Evolutionary conservation across 2,329 filamentous ascomycete species (phyloP).

Genomic region (Fusarium vanettenii): DNA sequence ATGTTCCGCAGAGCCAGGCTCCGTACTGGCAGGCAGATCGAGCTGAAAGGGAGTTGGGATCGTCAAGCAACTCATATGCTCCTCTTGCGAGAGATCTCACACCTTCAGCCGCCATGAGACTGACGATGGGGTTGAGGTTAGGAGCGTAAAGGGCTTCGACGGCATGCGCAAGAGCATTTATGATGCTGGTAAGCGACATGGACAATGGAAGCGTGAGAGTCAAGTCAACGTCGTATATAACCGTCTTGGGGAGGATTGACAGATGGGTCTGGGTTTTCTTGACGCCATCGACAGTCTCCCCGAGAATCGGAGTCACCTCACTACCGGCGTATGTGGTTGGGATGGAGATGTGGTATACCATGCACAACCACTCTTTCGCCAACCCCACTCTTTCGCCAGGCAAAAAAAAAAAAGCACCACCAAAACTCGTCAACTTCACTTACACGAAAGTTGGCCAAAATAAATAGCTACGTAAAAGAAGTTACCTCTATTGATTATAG

Average conservation of each 20-base stretch:
- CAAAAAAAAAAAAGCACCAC: too few relatives aligned
- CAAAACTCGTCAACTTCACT: too few relatives aligned
- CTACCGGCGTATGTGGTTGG: constrained; percentile 72
- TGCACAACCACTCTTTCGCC: too few relatives aligned
- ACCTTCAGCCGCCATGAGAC: constrained; percentile 65
- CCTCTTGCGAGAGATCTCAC: constrained; percentile 63
- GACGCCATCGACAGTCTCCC: constrained; percentile 67
- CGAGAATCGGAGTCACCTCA: constrained; percentile 74
- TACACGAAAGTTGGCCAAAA: too few relatives aligned
- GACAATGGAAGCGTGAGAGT: constrained; percentile 67
- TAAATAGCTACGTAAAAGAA: too few relatives aligned
- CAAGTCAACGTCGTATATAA: constrained; percentile 74
- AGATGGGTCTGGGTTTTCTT: constrained; percentile 71
- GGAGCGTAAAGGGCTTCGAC: constrained; percentile 73
- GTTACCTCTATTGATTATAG: too few relatives aligned
- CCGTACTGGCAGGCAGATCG: constrained; percentile 70
- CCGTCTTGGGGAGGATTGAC: constrained; percentile 70
- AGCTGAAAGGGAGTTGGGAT: constrained; percentile 55
- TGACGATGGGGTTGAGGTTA: constrained; percentile 70
- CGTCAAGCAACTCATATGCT: constrained; percentile 62
- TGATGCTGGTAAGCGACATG: constrained; percentile 67
- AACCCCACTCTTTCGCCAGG: too few relatives aligned
- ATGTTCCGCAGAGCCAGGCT: constrained; percentile 73
- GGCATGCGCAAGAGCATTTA: constrained; percentile 73
- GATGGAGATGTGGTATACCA: constrained; percentile 64